phyloP scores from a whole-genome alignment of 2,329 filamentous ascomycete species.

The Fusarium denticulatum region DNA sequence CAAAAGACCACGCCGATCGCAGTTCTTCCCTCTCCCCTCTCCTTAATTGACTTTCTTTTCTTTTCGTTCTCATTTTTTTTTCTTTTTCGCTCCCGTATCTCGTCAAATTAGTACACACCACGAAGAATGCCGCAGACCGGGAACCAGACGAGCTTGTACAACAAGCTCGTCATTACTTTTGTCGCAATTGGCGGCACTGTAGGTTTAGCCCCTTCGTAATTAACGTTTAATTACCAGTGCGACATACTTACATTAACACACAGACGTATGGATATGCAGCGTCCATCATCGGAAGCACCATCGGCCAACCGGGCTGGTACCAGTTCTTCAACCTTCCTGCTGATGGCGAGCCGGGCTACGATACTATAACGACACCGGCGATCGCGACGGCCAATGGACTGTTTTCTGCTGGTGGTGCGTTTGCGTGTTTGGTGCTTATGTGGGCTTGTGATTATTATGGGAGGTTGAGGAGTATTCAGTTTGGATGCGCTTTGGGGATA shows the following conservation, averaged over 20 bases:
- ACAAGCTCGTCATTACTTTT: conserved; percentile 49
- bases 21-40: background rate
- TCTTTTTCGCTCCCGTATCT: background rate
- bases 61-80: background rate
- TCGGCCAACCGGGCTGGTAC: conserved; percentile 64
- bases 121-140: conserved; percentile 17
- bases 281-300: conserved; percentile 61
- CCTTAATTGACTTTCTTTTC: background rate
- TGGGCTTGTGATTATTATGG: conserved; percentile 57
- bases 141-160: conserved; percentile 45
- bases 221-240: background rate
- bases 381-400: conserved; percentile 61
- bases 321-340: conserved; percentile 57
- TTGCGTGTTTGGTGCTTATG: conserved; percentile 60
- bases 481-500: conserved; percentile 55
- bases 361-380: conserved; percentile 55
- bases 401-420: conserved; percentile 59
- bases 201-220: conserved; percentile 7
- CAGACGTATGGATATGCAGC: conserved; percentile 63
- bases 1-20: background rate
- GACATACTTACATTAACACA: background rate
- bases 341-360: conserved; percentile 56
- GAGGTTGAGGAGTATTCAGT: conserved; percentile 56
- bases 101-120: background rate
- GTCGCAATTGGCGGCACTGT: conserved; percentile 49